These are phyloP conservation scores for Tuber indicum DNA, from an alignment of 495 filamentous ascomycete species.

Conservation along the genomic window DNA sequence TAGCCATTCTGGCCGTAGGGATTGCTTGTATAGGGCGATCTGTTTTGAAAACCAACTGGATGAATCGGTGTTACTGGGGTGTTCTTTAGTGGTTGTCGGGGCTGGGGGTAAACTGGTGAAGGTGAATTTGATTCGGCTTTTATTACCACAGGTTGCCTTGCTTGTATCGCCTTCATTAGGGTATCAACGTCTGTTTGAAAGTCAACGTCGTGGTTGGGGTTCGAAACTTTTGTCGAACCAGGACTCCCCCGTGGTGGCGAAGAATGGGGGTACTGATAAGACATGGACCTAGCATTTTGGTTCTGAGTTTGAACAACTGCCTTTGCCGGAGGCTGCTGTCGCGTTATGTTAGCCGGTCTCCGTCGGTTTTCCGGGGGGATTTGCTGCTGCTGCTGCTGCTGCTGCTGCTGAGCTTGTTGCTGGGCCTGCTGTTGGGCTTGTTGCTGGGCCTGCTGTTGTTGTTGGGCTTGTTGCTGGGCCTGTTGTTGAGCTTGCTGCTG, in stretches of 20 bases:
- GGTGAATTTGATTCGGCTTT: constrained; percentile 41
- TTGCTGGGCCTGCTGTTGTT: constrained; percentile 22
- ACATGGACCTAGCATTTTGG: constrained; percentile 29
- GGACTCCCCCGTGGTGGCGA: constrained; percentile 34
- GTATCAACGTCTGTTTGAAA: constrained; percentile 81
- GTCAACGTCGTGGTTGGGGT: constrained; percentile 47
- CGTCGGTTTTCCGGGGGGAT: constrained; percentile 28
- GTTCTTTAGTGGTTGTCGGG: constrained; percentile 27
- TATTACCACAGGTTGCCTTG: constrained; percentile 47
- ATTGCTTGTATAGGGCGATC: constrained; percentile 11
- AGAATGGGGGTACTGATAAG: constrained; percentile 32
- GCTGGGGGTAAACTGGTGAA: constrained; percentile 32
- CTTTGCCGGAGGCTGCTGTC: neutral
- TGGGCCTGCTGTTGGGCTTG: constrained; percentile 20
- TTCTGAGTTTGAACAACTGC: constrained; percentile 24
- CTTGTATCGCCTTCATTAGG: constrained; percentile 88
- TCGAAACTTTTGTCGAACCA: constrained; percentile 35
- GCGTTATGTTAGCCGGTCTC: neutral
- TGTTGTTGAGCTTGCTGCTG: constrained; percentile 27
- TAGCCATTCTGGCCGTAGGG: constrained; percentile 28
- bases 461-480: constrained; percentile 13
- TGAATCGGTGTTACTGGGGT: constrained; percentile 35
- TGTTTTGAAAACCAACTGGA: constrained; percentile 28
- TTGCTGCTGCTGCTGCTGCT: constrained; percentile 25
- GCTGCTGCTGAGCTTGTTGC: constrained; percentile 12